A percentile compares a stretch with the other conserved stretches of the same genome.
Evolutionary conservation across 108 stramenopile species (phyloP).

Genomic region (Nannochloropsis gaditana): DNA sequence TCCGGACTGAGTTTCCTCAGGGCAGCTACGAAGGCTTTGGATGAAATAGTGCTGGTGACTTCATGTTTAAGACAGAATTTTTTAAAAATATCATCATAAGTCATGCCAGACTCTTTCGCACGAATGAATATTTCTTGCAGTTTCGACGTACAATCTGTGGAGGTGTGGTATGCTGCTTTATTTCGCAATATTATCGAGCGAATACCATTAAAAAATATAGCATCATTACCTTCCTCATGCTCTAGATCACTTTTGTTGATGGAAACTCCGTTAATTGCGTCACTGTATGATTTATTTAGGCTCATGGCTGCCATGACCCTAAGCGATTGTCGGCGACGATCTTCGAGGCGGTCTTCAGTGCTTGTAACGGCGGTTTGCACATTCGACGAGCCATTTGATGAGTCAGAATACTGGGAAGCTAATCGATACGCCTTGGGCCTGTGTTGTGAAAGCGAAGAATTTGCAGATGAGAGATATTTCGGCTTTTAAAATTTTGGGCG

Average conservation of each 20-base stretch:
- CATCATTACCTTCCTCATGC: too few relatives aligned
- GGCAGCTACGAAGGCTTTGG: not conserved
- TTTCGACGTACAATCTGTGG: not conserved
- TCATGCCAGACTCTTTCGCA: not conserved
- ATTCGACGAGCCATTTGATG: not conserved
- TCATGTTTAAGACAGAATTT: not conserved
- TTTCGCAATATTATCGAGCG: too few relatives aligned
- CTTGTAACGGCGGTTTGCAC: not conserved
- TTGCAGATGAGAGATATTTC: too few relatives aligned
- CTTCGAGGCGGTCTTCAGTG: not conserved
- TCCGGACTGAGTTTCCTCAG: not conserved
- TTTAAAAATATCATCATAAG: not conserved
- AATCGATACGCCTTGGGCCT: not conserved
- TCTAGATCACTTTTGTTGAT: too few relatives aligned
- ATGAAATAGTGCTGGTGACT: not conserved
- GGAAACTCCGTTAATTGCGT: not conserved
- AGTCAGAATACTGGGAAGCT: not conserved
- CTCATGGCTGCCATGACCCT: not conserved
- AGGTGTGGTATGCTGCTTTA: not conserved
- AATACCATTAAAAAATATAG: too few relatives aligned
- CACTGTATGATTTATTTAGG: not conserved
- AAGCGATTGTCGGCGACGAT: not conserved
- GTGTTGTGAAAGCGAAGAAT: too few relatives aligned
- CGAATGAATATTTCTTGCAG: not conserved
- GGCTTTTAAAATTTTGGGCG: too few relatives aligned